Evolutionary conservation across 208 protist genomes (phyloP), one percentile per base, ranked within the genome.

Genomic region (Blastocrithidia nonstop): DNA sequence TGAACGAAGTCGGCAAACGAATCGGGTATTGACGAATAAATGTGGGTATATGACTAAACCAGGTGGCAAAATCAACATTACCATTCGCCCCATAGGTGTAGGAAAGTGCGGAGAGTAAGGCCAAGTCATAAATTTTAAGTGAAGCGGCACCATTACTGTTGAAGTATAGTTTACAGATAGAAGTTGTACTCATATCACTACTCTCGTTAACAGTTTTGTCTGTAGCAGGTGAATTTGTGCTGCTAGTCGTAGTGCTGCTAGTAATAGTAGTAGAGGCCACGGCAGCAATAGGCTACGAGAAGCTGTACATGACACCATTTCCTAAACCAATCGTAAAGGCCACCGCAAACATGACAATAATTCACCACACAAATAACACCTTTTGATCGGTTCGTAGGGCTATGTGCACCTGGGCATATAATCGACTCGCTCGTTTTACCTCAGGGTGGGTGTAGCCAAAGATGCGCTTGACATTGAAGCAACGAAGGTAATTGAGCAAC

Each of bases 391-490:
- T 75, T 5, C 65, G 58, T 8, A 93, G 49, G 4, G 76, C 64
- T n/a, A 88, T 45, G 25, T 57, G 66, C 23, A 65, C 45, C 29
- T 77, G 62, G 22, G 61, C 65, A 27, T 67, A 73, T 11, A 61
- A 31, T 20, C 63, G 37, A 50, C 88, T 71, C n/a, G 62, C 75
- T 25, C 54, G 52, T 25, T 64, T 55, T 22, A 88, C 58, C 43
- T 87, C 59, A 21, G 83, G 83, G 60, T 93, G 83, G 8, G 60
- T 67, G 45, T 74, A 76, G 33, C 69, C 66, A 60, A 86, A 88
- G 57, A 61, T 45, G 21, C 48, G 61, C 39, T 72, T 78, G 6
- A 79, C 66, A 48, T 81, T 70, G 47, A 50, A 74, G 54, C 83
- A 88, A 37, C 50, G 53, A 24, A 88, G 35, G 56, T 70, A 81